These are phyloP conservation scores for Plicaturopsis crispa DNA, from an alignment of 768 basidiomycete species.

Conservation along the genomic window DNA sequence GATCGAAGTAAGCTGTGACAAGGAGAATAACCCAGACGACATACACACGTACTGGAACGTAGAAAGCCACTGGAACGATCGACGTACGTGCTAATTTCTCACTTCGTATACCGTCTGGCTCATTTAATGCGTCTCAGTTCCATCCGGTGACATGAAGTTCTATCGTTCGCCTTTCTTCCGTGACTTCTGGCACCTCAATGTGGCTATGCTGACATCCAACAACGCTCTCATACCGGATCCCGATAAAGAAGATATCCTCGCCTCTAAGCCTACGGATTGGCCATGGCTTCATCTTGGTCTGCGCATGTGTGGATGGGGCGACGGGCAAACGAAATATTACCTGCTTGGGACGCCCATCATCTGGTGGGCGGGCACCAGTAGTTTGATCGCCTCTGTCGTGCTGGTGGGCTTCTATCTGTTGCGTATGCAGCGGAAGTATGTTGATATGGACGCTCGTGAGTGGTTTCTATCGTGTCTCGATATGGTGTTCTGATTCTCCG, in stretches of 20 bases:
- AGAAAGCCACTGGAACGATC: constrained; percentile 94
- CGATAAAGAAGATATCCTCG: constrained; percentile 97
- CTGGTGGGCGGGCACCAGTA: constrained; percentile 78
- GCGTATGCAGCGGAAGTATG: constrained; percentile 81
- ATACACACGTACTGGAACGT: constrained; percentile 96
- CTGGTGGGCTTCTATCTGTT: constrained; percentile 65
- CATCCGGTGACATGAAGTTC: constrained; percentile 71
- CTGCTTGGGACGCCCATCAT: constrained; percentile 87
- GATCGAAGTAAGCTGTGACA: constrained; percentile 90
- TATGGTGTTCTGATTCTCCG: constrained; percentile 3
- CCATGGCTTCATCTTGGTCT: constrained; percentile 84
- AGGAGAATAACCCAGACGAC: constrained; percentile 76
- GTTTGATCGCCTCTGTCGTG: constrained; percentile 48
- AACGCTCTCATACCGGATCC: constrained; percentile 96
- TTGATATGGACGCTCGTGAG: constrained; percentile 84
- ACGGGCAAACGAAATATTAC: constrained; percentile 84
- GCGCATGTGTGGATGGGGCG: constrained; percentile 97
- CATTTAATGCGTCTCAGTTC: constrained; percentile 45
- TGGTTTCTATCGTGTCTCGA: constrained; percentile 10
- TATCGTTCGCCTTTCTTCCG: constrained; percentile 90
- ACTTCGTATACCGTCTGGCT: background rate
- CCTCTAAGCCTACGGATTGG: constrained; percentile 91
- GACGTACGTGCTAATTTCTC: constrained; percentile 49
- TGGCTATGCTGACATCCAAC: constrained; percentile 99
- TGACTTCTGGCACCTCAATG: constrained; percentile 98